A percentile compares a stretch with the other conserved stretches of the same genome.
Conservation (phyloP, 2,329 filamentous ascomycete species). For the Phyllosticta citribraziliensis region DNA sequence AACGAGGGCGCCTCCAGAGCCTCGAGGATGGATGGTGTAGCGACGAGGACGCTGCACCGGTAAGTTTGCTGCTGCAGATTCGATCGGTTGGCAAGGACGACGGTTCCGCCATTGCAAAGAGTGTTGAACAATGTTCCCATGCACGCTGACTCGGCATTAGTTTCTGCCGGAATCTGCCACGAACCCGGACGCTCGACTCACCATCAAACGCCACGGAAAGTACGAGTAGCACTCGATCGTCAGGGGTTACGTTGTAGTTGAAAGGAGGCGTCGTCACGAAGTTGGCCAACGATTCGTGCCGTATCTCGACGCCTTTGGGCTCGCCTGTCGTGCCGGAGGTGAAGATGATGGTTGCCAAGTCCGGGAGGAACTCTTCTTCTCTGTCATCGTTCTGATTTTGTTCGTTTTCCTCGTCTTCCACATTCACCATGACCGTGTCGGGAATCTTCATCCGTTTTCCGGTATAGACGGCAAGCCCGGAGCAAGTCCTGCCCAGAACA, state of each 20-base stretch:
- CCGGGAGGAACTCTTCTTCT: not conserved
- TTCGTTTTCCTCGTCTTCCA: not conserved
- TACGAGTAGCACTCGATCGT: not conserved
- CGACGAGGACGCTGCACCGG: not conserved
- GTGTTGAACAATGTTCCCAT: not conserved
- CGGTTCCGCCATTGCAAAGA: not conserved
- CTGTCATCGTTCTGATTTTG: too few species aligned
- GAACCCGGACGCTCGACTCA: not conserved
- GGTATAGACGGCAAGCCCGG: not conserved
- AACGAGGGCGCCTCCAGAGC: not conserved
- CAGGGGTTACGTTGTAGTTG: not conserved
- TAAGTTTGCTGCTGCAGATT: not conserved
- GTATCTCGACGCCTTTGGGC: not conserved
- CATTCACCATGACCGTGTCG: not conserved
- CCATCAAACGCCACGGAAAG: slow-evolving; percentile 7
- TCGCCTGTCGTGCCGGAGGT: not conserved
- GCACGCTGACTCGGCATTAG: not conserved
- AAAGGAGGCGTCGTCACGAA: not conserved
- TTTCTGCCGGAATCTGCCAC: not conserved
- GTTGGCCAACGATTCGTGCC: not conserved
- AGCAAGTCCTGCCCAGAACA: not conserved
- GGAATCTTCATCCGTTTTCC: not conserved
- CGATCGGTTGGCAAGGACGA: not conserved
- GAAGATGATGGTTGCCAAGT: not conserved
- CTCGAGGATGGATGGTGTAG: not conserved